Conservation (phyloP, 768 basidiomycete genomes). For the Termitomyces sp. region DNA sequence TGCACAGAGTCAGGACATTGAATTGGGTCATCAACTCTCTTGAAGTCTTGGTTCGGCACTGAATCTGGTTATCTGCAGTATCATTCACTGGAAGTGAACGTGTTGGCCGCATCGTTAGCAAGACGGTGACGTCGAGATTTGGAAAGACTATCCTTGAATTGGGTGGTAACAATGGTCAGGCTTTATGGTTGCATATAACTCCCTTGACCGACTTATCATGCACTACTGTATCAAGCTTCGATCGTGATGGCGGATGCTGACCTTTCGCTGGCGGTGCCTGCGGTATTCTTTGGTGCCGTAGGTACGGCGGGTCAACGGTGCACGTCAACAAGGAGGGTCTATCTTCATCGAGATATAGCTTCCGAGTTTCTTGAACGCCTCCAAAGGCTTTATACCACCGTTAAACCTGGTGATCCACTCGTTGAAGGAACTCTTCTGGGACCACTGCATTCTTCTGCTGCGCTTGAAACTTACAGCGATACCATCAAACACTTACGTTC, state of each 20-base stretch:
- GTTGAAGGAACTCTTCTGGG: slow-evolving; percentile 69
- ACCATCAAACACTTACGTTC: slow-evolving; percentile 57
- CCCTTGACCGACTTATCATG: slow-evolving; percentile 11
- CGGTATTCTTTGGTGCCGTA: slow-evolving; percentile 91
- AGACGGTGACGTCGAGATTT: slow-evolving; percentile 78
- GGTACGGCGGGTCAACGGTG: slow-evolving; percentile 76
- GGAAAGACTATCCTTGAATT: slow-evolving; percentile 89
- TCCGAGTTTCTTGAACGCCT: slow-evolving; percentile 71
- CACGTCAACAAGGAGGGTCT: slow-evolving; percentile 88
- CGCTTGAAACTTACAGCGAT: slow-evolving; percentile 56
- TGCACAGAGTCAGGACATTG: slow-evolving; percentile 67
- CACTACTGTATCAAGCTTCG: slow-evolving; percentile 50
- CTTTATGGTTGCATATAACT: slow-evolving; percentile 12
- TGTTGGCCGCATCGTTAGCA: slow-evolving; percentile 85
- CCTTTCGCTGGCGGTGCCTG: slow-evolving; percentile 80
- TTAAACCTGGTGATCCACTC: slow-evolving; percentile 85
- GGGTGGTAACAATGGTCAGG: slow-evolving; percentile 90
- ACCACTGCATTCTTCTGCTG: slow-evolving; percentile 72
- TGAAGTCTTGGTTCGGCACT: slow-evolving; percentile 3
- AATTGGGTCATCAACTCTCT: slow-evolving; percentile 52
- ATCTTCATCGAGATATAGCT: slow-evolving; percentile 80
- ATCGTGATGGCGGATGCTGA: slow-evolving; percentile 94
- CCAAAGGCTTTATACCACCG: slow-evolving; percentile 61
- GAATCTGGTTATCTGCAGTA: slow-evolving; percentile 39
- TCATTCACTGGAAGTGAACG: slow-evolving; percentile 94